Evolutionary conservation across 768 basidiomycete genomes (phyloP).

Genomic region (Mycena olivaceomarginata): DNA sequence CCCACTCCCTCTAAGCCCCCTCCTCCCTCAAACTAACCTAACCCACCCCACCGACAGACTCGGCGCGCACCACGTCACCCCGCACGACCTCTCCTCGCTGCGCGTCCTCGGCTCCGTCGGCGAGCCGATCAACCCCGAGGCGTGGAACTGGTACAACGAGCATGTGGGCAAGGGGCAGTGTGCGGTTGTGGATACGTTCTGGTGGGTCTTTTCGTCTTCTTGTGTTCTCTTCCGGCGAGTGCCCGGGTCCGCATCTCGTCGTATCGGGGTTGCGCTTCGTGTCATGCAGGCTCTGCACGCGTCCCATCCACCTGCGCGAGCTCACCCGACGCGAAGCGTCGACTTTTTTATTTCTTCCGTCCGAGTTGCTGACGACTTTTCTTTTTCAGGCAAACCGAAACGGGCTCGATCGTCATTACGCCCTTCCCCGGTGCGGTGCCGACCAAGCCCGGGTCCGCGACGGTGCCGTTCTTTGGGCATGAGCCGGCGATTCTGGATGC

Average conservation of each 20-base stretch:
- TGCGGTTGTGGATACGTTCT: conserved; percentile 96
- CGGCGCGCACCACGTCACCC: conserved; percentile 90
- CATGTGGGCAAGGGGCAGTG: conserved; percentile 92
- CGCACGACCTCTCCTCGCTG: conserved; percentile 87
- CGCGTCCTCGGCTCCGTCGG: conserved; percentile 96
- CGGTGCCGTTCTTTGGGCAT: conserved; percentile 98
- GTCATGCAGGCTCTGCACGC: no score
- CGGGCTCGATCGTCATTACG: conserved; percentile 95
- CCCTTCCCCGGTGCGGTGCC: conserved; percentile 97
- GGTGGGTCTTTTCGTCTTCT: conserved; percentile 57
- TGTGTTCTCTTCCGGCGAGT: background rate
- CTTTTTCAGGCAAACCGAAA: conserved; percentile 92
- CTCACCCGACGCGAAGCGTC: no score
- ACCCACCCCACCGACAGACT: conserved; percentile 61
- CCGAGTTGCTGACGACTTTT: background rate
- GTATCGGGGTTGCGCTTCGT: no score
- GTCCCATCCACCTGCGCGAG: no score
- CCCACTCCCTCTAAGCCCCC: background rate
- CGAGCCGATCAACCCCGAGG: conserved; percentile 99
- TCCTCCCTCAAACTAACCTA: background rate
- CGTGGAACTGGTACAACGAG: conserved; percentile 99
- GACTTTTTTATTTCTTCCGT: no score
- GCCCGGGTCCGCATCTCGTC: no score
- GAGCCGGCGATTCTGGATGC: conserved; percentile 93
- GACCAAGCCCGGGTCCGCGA: conserved; percentile 97